Base-by-base conservation (phyloP, 1,284 basidiomycete genomes). In the Omphalotus olearius region DNA sequence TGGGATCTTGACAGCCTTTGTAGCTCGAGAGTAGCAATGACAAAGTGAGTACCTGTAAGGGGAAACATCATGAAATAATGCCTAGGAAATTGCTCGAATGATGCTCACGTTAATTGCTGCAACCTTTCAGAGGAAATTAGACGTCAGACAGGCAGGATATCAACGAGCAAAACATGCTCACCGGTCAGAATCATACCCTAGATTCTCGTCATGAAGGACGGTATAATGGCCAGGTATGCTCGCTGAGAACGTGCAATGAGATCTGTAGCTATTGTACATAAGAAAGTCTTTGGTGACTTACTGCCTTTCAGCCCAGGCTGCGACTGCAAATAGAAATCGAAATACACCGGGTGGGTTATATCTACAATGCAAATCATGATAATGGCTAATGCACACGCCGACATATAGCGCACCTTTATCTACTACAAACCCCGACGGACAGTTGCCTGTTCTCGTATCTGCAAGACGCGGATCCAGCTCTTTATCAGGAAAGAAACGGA, bases 301-400 rank as follows among this genome's bases (percentile, higher is more conserved):
- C 69, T 70, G 56, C 69, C 69, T 62, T 68, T 66, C 10, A 71
- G 45, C 1, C 67, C 69, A 11, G 65, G 59, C 30, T 71, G 69
- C 2, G 67, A 69, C 46, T 69, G 67, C 1, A 71, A 59, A 56
- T 70, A 70, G 46, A 70, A 71, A 48, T 71, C 67, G 3, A 48
- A 50, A 45, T 60, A 64, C 4, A 62, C 44, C 0, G 68, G 69
- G 45, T 68, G 66, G 13, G 60, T 57, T 18, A 71, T 64, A 17
- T 61, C 66, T 65, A 25, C 3, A 11, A 17, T 39, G 16, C 5
- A 18, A 40, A 20, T 20, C 13, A 52, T 23, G 16, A n/a, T 18
- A 17, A 13, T 9, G 3, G 13, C 13, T 33, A 9, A 2, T 33
- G 13, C 9, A 33, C 13, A 4, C 9, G 9, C 4, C 7, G 30